Evolutionary conservation across 140 eudicot genomes (phyloP).

Genomic region (Flaveria floridana): DNA sequence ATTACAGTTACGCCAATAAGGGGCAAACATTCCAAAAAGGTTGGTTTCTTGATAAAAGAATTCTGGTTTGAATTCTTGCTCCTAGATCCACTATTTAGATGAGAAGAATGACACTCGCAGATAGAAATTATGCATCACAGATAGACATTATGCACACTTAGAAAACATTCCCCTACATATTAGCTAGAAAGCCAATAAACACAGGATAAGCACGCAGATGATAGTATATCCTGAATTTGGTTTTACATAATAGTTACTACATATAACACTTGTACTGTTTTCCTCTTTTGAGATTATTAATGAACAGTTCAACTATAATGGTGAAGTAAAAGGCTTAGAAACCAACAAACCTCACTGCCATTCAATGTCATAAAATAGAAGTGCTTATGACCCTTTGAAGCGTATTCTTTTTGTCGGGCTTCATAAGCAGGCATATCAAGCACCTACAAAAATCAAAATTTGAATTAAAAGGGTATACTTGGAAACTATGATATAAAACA

Average conservation of each 20-base stretch:
- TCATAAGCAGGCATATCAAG: conserved; percentile 86
- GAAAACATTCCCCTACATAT: neutral
- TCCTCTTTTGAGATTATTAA: neutral
- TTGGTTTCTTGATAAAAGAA: neutral
- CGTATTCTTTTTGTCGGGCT: conserved; percentile 83
- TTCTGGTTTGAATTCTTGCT: neutral
- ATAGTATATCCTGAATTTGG: neutral
- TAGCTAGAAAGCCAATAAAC: neutral
- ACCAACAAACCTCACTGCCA: conserved; percentile 71
- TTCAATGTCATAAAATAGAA: conserved; percentile 94
- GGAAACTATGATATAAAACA: neutral
- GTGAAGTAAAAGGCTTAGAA: neutral
- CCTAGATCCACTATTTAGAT: neutral
- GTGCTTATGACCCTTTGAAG: conserved; percentile 81
- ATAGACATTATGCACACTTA: neutral
- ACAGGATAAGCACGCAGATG: neutral
- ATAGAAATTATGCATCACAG: neutral
- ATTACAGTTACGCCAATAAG: neutral
- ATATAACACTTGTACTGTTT: conserved; percentile 2
- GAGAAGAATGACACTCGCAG: neutral
- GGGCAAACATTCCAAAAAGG: neutral
- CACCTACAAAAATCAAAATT: conserved; percentile 51
- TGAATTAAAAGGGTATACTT: neutral
- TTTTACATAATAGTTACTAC: neutral
- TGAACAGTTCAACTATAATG: neutral